Evolutionary conservation across 345 rosid species (phyloP), one percentile per base, ranked within the genome.

Genomic region (Leavenworthia alabamica): DNA sequence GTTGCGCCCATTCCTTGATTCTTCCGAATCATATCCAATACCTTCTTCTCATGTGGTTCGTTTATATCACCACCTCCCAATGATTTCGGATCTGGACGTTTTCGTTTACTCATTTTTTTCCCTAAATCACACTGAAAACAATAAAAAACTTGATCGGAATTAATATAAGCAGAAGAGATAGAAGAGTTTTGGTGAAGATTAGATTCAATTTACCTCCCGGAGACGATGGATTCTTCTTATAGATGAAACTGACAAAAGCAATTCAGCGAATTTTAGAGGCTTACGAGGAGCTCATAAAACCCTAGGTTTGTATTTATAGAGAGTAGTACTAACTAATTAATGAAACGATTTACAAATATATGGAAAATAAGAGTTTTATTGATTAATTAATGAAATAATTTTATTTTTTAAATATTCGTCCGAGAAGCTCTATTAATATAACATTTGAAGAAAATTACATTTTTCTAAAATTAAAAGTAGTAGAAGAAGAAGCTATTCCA

Each of bases 1-100:
- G 84, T 85, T 1, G 84, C 84, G 0, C 97, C 92, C 74, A 70
- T 73, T 26, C 76, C 84, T 79, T 82, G 54, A 62, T 81, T 87
- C 75, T 78, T 72, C 39, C 57, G 70, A 32, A 93, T 87, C 10
- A 72, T 12, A 19, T 73, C 65, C 9, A 75, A 77, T 22, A 87
- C 44, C 6, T 28, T 51, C 17, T 62, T 73, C 72, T 89, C 94
- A 10, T 85, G 80, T 33, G 10, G 11, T 29, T 78, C 83, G 12
- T 83, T 76, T 49, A 79, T 59, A 33, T 75, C 61, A 32, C 55
- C 61, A 32, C 55, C 61, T 16, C 63, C 19, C 10, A 74, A 54
- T 13, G 79, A 71, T 28, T 59, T 64, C 3, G 73, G 19, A 15
- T 74, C 93, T 2, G 82, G 73, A 8, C 75, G 78, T 68, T 80